These are phyloP conservation scores for Cavenderia fasciculata DNA, from an alignment of 78 protist species.

Conservation along the genomic window DNA sequence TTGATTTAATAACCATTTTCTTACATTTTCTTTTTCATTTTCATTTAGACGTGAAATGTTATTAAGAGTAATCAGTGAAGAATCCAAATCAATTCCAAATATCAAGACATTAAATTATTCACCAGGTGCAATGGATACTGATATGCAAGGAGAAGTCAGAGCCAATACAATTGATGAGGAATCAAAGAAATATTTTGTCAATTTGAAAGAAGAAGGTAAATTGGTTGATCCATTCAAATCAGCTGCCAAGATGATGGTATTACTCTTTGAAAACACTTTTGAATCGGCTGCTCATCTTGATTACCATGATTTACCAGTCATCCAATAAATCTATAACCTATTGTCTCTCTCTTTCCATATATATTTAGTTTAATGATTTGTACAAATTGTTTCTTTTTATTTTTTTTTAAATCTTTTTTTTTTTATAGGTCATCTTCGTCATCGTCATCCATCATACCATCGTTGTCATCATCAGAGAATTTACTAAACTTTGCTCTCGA, in stretches of 20 bases:
- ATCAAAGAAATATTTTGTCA: not conserved
- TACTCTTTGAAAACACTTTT: slow-evolving; percentile 3
- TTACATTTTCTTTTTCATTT: not conserved
- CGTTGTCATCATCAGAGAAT: too few species aligned
- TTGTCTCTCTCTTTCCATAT: too few species aligned
- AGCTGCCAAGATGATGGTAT: slow-evolving; percentile 1
- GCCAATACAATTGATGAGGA: not conserved
- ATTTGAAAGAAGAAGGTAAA: slow-evolving; percentile 9
- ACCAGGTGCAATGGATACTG: slow-evolving; percentile 63
- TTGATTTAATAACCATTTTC: not conserved
- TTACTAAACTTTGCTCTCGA: too few species aligned
- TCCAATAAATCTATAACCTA: not conserved
- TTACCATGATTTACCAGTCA: slow-evolving; percentile 16
- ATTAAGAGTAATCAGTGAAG: not conserved
- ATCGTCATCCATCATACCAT: too few species aligned
- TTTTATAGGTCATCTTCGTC: too few species aligned
- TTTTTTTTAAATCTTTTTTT: too few species aligned
- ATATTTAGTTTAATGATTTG: too few species aligned
- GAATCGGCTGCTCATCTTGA: slow-evolving; percentile 41
- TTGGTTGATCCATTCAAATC: slow-evolving; percentile 3
- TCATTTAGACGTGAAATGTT: slow-evolving; percentile 54
- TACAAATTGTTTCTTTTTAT: too few species aligned
- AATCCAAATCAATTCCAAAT: slow-evolving; percentile 13
- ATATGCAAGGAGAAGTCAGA: slow-evolving; percentile 41
- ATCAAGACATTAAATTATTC: slow-evolving; percentile 38